Evolutionary conservation across 805 yeast genomes (phyloP).

Genomic region (Yarrowia yakushimensis): DNA sequence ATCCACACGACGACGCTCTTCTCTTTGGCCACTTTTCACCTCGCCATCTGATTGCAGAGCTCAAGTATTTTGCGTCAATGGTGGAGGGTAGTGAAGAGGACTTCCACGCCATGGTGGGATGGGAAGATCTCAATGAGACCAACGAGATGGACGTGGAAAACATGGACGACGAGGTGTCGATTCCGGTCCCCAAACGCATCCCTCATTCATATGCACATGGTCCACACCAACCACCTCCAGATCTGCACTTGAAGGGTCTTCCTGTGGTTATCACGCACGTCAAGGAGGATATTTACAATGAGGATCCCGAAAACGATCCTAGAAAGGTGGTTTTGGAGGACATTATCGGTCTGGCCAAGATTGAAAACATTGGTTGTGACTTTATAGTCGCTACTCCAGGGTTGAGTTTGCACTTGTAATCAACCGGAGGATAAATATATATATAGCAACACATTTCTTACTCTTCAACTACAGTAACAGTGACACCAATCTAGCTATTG

Average conservation of each 20-base stretch:
- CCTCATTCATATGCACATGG: slow-evolving; percentile 33
- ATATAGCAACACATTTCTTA: too few species aligned
- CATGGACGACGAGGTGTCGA: slow-evolving; percentile 15
- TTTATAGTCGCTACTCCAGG: slow-evolving; percentile 27
- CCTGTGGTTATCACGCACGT: slow-evolving; percentile 53
- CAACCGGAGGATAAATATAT: not conserved
- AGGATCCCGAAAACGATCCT: slow-evolving; percentile 20
- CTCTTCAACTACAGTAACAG: too few species aligned
- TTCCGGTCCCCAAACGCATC: slow-evolving; percentile 21
- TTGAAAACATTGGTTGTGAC: slow-evolving; percentile 2
- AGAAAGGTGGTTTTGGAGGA: slow-evolving; percentile 27
- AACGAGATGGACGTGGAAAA: slow-evolving; percentile 15
- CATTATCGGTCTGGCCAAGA: slow-evolving; percentile 26
- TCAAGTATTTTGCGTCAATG: slow-evolving; percentile 35
- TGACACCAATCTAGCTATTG: too few species aligned
- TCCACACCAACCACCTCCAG: not conserved
- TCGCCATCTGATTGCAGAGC: slow-evolving; percentile 53
- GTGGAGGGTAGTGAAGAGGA: slow-evolving; percentile 6
- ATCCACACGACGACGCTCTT: slow-evolving; percentile 45
- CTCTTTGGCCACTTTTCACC: slow-evolving; percentile 85
- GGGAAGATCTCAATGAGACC: not conserved
- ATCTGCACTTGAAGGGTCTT: slow-evolving; percentile 39
- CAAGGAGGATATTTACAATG: slow-evolving; percentile 36
- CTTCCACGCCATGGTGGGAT: slow-evolving; percentile 14
- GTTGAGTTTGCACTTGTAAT: slow-evolving; percentile 9